Conservation (phyloP, 2,329 filamentous ascomycete species). For the Nemania serpens region DNA sequence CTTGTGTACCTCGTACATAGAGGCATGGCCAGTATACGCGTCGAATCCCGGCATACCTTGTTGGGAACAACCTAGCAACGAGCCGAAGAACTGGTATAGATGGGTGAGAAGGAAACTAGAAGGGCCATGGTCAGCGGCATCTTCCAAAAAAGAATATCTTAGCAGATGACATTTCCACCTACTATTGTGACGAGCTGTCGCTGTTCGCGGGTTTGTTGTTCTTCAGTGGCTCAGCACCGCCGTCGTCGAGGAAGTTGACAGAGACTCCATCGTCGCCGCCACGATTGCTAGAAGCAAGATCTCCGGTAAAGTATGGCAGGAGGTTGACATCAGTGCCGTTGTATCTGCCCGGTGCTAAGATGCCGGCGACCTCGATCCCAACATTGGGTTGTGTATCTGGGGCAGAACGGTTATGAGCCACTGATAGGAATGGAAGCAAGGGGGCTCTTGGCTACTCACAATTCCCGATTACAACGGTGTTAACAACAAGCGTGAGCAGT, state of each 20-base stretch:
- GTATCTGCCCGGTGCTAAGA: conserved; percentile 56
- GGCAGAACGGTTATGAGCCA: conserved; percentile 1
- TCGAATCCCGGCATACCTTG: conserved; percentile 56
- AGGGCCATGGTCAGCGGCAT: background rate
- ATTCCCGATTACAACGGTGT: conserved; percentile 68
- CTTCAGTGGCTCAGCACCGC: conserved; percentile 59
- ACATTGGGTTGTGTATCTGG: conserved; percentile 59
- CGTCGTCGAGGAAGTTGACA: conserved; percentile 66
- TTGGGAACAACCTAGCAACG: conserved; percentile 59
- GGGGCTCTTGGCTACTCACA: conserved; percentile 43
- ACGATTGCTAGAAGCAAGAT: conserved; percentile 57
- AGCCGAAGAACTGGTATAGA: conserved; percentile 65
- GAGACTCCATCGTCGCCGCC: conserved; percentile 51
- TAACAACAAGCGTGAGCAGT: conserved; percentile 61
- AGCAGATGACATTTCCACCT: conserved; percentile 32
- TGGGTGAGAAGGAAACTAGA: conserved; percentile 61
- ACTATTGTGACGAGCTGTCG: conserved; percentile 60
- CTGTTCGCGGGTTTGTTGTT: conserved; percentile 59
- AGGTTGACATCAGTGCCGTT: conserved; percentile 59
- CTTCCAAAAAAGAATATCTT: background rate
- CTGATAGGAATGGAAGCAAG: background rate
- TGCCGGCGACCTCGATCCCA: conserved; percentile 59
- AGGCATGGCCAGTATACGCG: conserved; percentile 51
- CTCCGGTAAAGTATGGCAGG: conserved; percentile 63
- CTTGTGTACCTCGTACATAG: conserved; percentile 60